phyloP scores from a whole-genome alignment of 176 grass and related monocot species.

The Juncus effusus region DNA sequence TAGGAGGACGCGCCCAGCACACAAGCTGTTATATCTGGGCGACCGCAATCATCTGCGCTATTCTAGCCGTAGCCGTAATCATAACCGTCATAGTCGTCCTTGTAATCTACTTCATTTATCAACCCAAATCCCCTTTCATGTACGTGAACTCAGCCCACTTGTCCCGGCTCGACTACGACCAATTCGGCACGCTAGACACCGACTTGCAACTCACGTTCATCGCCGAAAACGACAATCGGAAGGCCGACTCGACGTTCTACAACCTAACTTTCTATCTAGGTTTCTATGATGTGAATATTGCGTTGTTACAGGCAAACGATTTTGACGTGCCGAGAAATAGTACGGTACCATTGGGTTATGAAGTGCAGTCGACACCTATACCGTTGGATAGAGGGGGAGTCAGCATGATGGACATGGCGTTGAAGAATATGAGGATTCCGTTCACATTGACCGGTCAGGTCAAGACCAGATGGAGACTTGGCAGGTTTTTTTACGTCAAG shows the following conservation, averaged over 20 bases:
- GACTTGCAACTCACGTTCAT: slow-evolving; percentile 28
- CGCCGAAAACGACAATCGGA: slow-evolving; percentile 52
- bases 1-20: slow-evolving; percentile 12
- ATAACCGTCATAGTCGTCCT: slow-evolving; percentile 31
- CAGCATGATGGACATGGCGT: slow-evolving; percentile 43
- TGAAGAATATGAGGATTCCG: slow-evolving; percentile 43
- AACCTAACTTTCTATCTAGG: slow-evolving; percentile 34
- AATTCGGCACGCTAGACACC: slow-evolving; percentile 39
- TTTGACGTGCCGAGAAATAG: slow-evolving; percentile 37
- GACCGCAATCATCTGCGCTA: slow-evolving; percentile 38
- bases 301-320: slow-evolving; percentile 33
- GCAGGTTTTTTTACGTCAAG: slow-evolving; percentile 26
- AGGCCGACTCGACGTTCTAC: slow-evolving; percentile 36
- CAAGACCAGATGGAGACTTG: slow-evolving; percentile 43
- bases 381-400: slow-evolving; percentile 36
- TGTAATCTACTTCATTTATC: slow-evolving; percentile 39
- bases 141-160: slow-evolving; percentile 34
- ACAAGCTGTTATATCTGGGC: slow-evolving; percentile 32
- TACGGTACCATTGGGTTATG: slow-evolving; percentile 44
- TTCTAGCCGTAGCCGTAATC: slow-evolving; percentile 41
- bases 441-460: slow-evolving; percentile 50
- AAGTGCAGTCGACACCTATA: slow-evolving; percentile 28
- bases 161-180: slow-evolving; percentile 45
- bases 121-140: slow-evolving; percentile 44
- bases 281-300: slow-evolving; percentile 44